Base-by-base conservation (phyloP, 2,329 filamentous ascomycete species). In the Diaporthe citrichinensis region DNA sequence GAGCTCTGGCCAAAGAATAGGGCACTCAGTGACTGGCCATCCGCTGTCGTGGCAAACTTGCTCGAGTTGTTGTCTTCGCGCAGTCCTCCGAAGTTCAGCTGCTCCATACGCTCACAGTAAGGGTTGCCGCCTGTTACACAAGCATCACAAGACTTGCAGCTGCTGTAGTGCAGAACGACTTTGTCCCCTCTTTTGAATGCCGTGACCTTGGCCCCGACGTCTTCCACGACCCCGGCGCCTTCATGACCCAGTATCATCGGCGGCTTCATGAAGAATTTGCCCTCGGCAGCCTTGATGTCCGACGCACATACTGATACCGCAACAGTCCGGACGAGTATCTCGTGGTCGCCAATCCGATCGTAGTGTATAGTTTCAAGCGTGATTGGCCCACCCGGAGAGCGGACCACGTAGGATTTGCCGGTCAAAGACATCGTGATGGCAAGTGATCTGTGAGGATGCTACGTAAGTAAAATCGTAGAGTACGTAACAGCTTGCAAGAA, bases 221-320 rank as follows among this genome's bases (percentile, higher is more conserved):
- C 61, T 41, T 71, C 72, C 36, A 79, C 77, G 28, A 74, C 61
- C 31, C 78, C 78, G 17, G 78, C 65, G 3, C 76, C 76, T 41
- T 79, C 78, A 58, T 78, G 76, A 2, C 78, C 76, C 2, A 78
- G 67, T 39, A 76, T 67, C 57, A 76, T 73, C 0, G 75, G 75
- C 3, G 75, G 75, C 10, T 61, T 23, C 57, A 74, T 73, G 51
- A 74, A 71, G 51, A 76, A 76, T 7, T 36, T 31, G 10, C 75
- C 75, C 25, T 69, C 58, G 20, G 72, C 72, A 23, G 75, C 75
- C 20, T 73, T 73, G 65, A 76, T 15, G 34, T 76, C 75, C 10
- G 57, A 61, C 25, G 68, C 72, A 8, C 75, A 76, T 39, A 76
- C 28, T 17, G 75, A 76, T 17, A 71, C 68, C 14, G 53, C 73